Evolutionary conservation across 2,329 filamentous ascomycete species (phyloP).

Genomic region (Knufia petricola): DNA sequence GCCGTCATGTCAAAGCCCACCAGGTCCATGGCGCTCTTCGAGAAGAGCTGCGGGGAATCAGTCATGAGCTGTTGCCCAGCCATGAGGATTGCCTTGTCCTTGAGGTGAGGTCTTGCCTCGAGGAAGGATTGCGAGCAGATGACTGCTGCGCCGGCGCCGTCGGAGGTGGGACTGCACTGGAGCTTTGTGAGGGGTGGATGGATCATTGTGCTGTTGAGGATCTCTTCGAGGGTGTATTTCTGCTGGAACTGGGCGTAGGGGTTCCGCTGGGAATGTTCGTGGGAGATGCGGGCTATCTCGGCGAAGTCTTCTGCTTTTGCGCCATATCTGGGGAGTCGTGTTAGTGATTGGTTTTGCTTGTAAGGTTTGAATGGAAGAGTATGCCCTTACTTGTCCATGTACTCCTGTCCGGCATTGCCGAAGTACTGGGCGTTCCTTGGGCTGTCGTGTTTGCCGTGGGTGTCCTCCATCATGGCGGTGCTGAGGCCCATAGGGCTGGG

Average conservation of each 20-base stretch:
- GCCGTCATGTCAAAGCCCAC: constrained; percentile 82
- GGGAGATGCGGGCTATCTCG: constrained; percentile 87
- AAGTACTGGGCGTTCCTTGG: constrained; percentile 88
- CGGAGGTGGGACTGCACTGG: constrained; percentile 93
- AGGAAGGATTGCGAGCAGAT: constrained; percentile 84
- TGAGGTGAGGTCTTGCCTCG: constrained; percentile 74
- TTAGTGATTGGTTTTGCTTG: not conserved
- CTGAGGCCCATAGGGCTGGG: constrained; percentile 67
- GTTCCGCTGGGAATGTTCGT: constrained; percentile 81
- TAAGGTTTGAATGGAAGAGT: not conserved
- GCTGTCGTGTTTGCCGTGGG: constrained; percentile 67
- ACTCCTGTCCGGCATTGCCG: constrained; percentile 84
- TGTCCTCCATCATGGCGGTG: constrained; percentile 69
- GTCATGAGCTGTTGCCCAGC: constrained; percentile 81
- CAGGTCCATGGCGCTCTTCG: constrained; percentile 70
- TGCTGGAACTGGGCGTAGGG: constrained; percentile 97
- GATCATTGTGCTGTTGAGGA: constrained; percentile 67
- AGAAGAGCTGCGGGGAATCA: constrained; percentile 70
- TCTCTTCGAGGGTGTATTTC: constrained; percentile 78
- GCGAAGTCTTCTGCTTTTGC: constrained; percentile 80
- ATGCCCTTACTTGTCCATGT: constrained; percentile 70
- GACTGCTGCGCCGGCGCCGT: constrained; percentile 80
- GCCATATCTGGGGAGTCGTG: constrained; percentile 53
- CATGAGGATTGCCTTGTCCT: constrained; percentile 70
- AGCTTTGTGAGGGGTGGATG: constrained; percentile 86